Evolutionary conservation across 177 flowering plant species (phyloP).

Genomic region (Vitis hybrid): DNA sequence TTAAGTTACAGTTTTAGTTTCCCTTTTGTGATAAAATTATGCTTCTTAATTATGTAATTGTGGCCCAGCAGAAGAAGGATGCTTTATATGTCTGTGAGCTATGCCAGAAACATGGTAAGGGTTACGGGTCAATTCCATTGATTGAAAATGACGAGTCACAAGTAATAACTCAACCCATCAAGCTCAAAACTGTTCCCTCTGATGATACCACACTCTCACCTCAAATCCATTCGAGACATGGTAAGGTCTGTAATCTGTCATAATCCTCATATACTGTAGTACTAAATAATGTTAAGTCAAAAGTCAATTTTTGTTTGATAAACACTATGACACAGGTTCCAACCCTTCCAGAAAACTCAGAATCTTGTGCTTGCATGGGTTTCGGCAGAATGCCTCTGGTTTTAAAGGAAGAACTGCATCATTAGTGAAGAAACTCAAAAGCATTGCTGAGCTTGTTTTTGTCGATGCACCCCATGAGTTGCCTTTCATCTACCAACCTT

Average conservation of each 20-base stretch:
- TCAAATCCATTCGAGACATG: constrained; percentile 27
- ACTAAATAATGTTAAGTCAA: not conserved
- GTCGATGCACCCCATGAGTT: constrained; percentile 87
- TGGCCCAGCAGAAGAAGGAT: constrained; percentile 27
- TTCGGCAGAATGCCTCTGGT: constrained; percentile 88
- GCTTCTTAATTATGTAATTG: constrained; percentile 13
- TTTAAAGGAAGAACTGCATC: constrained; percentile 94
- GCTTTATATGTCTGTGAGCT: constrained; percentile 67
- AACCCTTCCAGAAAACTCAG: constrained; percentile 55
- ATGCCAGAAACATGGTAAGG: constrained; percentile 68
- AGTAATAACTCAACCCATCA: constrained; percentile 12
- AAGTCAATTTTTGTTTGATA: not conserved
- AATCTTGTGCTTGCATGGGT: constrained; percentile 94
- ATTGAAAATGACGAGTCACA: constrained; percentile 16
- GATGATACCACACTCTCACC: constrained; percentile 14
- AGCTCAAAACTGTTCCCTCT: constrained; percentile 23
- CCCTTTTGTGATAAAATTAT: constrained; percentile 1
- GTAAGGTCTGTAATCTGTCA: constrained; percentile 58
- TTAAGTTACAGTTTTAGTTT: not conserved
- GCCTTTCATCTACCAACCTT: constrained; percentile 68
- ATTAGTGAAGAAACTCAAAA: constrained; percentile 82
- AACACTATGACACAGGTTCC: constrained; percentile 23
- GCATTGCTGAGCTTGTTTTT: constrained; percentile 72
- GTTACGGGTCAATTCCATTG: constrained; percentile 13
- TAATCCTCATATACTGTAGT: too few species aligned